Percentiles rank a stretch among this genome's conserved stretches.
phyloP scores from a whole-genome alignment of 257 asterid species.

The Gardenia jasminoides region DNA sequence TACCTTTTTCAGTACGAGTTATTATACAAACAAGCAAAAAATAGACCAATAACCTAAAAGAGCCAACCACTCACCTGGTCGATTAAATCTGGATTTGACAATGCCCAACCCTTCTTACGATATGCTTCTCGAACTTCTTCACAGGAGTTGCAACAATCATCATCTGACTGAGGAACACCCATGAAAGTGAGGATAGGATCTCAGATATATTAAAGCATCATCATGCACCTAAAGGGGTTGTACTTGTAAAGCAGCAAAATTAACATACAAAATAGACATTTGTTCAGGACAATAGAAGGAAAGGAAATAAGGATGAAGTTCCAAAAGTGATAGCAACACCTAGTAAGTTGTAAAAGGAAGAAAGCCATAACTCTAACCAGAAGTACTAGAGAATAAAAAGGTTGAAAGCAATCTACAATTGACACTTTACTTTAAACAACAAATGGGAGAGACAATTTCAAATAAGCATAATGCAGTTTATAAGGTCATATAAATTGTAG shows the following conservation, averaged over 20 bases:
- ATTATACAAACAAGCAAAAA: background rate
- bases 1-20: background rate
- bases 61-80: constrained; percentile 65
- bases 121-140: constrained; percentile 99
- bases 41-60: constrained; percentile 2
- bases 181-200: constrained; percentile 21
- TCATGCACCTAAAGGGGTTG: background rate
- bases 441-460: background rate
- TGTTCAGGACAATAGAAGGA: background rate
- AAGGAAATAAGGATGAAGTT: background rate
- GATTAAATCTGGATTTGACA: constrained; percentile 73
- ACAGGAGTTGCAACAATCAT: constrained; percentile 85
- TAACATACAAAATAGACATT: background rate
- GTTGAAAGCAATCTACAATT: background rate
- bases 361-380: background rate
- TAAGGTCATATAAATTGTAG: background rate
- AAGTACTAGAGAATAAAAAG: background rate
- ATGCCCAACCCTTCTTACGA: constrained; percentile 91
- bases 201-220: constrained; percentile 7
- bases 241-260: background rate
- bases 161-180: constrained; percentile 61
- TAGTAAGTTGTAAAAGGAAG: background rate
- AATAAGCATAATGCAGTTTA: background rate
- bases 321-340: background rate
- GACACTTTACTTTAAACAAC: background rate